phyloP scores from a whole-genome alignment of 1,284 basidiomycete species.

The Coriolopsis trogii region DNA sequence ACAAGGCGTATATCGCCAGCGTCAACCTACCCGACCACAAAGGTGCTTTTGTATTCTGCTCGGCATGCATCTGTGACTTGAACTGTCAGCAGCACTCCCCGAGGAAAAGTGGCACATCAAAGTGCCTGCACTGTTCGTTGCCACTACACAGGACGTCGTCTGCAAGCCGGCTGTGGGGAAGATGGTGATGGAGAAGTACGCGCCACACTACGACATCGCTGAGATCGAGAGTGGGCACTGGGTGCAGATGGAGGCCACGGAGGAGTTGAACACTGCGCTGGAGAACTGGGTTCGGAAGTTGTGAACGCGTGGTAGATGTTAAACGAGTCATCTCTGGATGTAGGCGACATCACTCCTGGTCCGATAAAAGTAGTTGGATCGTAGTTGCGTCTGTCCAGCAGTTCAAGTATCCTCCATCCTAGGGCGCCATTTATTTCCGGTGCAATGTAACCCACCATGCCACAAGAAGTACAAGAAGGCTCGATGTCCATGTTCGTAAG shows the following conservation, averaged over 20 bases:
- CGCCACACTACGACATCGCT: conserved; percentile 12
- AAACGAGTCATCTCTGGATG: too few relatives aligned
- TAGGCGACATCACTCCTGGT: too few relatives aligned
- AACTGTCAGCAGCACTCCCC: conserved; percentile 13
- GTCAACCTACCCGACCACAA: conserved; percentile 62
- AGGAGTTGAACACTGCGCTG: conserved; percentile 8
- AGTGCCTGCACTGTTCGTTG: conserved; percentile 20
- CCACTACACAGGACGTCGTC: conserved; percentile 10
- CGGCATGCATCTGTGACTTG: too few relatives aligned
- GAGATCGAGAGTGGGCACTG: conserved; percentile 19
- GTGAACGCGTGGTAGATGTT: too few relatives aligned
- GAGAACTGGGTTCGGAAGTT: conserved; percentile 10
- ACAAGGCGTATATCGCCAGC: conserved; percentile 24
- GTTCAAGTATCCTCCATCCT: too few relatives aligned
- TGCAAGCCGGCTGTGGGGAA: conserved; percentile 6
- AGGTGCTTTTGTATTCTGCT: too few relatives aligned
- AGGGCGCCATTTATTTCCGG: conserved; percentile 15
- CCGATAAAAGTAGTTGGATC: too few relatives aligned
- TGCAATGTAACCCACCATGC: conserved; percentile 37
- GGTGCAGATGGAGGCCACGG: conserved; percentile 12
- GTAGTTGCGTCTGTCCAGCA: too few relatives aligned
- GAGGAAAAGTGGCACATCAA: conserved; percentile 2
- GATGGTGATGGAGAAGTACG: conserved; percentile 2
- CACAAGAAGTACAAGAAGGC: conserved; percentile 36
- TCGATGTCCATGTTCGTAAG: conserved; percentile 41